A percentile compares a stretch with the other conserved stretches of the same genome.
Evolutionary conservation across 1,284 basidiomycete genomes (phyloP).

Genomic region (Puccinia horiana): DNA sequence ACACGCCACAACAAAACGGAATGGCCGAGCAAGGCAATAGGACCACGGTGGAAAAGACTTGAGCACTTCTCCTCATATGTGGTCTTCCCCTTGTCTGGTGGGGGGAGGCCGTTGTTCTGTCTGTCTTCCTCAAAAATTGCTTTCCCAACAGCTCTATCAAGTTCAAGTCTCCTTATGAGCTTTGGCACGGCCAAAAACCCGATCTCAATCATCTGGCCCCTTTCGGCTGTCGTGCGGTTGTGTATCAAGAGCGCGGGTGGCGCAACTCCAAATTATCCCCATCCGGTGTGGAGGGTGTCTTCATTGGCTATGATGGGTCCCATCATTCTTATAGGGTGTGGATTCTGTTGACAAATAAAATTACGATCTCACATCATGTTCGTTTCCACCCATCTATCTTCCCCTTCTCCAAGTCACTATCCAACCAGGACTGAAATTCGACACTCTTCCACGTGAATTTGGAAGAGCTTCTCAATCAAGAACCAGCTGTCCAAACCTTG

Average conservation of each 20-base stretch:
- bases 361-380: background rate
- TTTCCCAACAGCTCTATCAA: slow-evolving; percentile 3
- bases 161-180: background rate
- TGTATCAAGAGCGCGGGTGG: background rate
- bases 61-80: background rate
- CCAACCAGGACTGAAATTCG: too few species aligned
- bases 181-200: background rate
- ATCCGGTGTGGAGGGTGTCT: background rate
- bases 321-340: background rate
- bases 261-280: background rate
- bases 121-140: background rate
- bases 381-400: background rate
- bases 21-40: background rate
- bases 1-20: slow-evolving; percentile 30
- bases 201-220: background rate
- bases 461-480: too few species aligned
- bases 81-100: background rate
- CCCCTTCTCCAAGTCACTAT: too few species aligned
- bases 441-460: background rate
- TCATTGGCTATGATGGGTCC: background rate
- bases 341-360: background rate
- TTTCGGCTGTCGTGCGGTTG: slow-evolving; percentile 9
- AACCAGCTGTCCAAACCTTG: too few species aligned
- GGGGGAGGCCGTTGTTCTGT: background rate
- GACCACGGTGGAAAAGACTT: slow-evolving; percentile 7